Base-by-base conservation (phyloP, 176 grass and related monocot genomes). In the Aegilops bicornis region DNA sequence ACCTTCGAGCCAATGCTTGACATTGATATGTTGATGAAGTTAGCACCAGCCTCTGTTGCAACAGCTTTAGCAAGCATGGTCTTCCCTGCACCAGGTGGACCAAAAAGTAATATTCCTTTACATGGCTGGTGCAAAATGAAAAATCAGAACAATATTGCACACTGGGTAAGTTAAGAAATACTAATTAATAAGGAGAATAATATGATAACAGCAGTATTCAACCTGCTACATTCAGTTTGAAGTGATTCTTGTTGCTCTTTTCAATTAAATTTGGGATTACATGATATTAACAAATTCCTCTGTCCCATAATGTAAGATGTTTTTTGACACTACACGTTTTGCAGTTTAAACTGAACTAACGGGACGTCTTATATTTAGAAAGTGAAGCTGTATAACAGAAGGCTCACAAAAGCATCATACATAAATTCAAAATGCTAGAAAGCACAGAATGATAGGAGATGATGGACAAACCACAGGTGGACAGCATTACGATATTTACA, bases 41-140 rank as follows among this genome's bases (percentile, higher is more conserved):
- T 98, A 69, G 96, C 93, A 80, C 96, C 96, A 69, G 96, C 96
- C 84, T 98, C 96, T 56, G 96, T 98, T 16, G 96, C 96, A 90
- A 98, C 96, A 88, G 96, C 96, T 93, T 98, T 98, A 81, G 96
- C 96, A 88, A 98, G 96, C 96, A 98, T 98, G 40, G 96, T 98
- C 88, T 98, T 98, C 43, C 96, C 96, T 14, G 93, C 96, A 64
- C 96, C 96, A 79, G 93, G 96, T 64, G 96, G 96, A 81, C 96
- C 96, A 89, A 98, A 98, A 31, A 98, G 96, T 70, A 98, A 87
- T 94, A 96, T 96, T 48, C 96, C 96, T 72, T 98, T 98, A 30
- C 96, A 98, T 50, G 96, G 96, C 96, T 98, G 88, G 69, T 84
- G 52, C 42, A 74, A 59, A 91, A 85, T 60, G 64, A 29, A 67